phyloP scores from a whole-genome alignment of 2,329 filamentous ascomycete species.

The Plenodomus lindquistii region DNA sequence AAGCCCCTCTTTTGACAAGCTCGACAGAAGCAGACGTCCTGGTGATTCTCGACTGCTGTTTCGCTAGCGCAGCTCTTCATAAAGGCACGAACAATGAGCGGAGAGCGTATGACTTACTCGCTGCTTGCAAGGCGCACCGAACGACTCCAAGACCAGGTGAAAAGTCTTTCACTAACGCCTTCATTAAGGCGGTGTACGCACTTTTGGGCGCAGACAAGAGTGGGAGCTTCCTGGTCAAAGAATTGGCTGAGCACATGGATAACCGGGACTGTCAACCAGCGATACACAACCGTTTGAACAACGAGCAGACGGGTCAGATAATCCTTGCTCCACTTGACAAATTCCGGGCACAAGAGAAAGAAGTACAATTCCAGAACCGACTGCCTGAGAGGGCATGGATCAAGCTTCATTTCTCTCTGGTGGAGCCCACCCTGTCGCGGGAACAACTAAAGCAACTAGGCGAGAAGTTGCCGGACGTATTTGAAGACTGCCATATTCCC shows the following conservation, averaged over 20 bases:
- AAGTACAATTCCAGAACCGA: background rate
- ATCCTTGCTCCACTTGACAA: conserved; percentile 14
- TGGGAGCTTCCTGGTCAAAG: conserved; percentile 9
- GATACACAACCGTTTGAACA: conserved; percentile 15
- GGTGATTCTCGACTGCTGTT: conserved; percentile 38
- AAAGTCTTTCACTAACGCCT: conserved; percentile 4
- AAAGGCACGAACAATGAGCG: conserved; percentile 11
- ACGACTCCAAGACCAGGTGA: conserved; percentile 1
- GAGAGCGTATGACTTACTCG: conserved; percentile 9
- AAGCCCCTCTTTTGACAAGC: conserved; percentile 12
- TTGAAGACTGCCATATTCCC: conserved; percentile 4
- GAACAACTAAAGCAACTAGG: background rate
- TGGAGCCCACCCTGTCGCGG: background rate
- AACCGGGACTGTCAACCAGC: background rate
- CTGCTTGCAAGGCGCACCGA: conserved; percentile 1
- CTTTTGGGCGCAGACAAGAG: background rate
- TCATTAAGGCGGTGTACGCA: background rate
- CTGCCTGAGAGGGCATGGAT: conserved; percentile 10
- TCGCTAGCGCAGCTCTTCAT: conserved; percentile 23
- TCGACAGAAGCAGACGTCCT: conserved; percentile 27
- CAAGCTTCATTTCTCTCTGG: conserved; percentile 6
- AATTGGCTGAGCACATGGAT: conserved; percentile 17
- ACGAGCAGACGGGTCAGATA: conserved; percentile 12
- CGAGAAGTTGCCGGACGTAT: background rate
- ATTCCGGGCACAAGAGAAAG: conserved; percentile 4